Conservation (phyloP, 371 early-diverging fungal species). For the Gilbertella persicaria region DNA sequence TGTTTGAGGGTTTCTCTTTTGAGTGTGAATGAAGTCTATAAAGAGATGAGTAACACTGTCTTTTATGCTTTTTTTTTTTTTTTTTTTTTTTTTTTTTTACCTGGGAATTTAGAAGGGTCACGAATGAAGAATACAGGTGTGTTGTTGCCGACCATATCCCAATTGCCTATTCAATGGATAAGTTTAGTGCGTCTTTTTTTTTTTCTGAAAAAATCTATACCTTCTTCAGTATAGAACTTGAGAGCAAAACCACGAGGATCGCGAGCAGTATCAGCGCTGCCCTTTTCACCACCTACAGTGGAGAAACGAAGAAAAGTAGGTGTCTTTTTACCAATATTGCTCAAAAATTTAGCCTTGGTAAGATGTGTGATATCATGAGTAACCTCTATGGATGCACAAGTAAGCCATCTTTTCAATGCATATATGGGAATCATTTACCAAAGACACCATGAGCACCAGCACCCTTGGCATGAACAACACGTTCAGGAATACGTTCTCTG, state of each 20-base stretch:
- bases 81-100: not conserved
- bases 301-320: conserved; percentile 79
- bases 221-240: conserved; percentile 78
- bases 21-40: conserved; percentile 76
- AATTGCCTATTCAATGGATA: conserved; percentile 29
- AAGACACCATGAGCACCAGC: conserved; percentile 84
- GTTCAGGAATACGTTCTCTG: conserved; percentile 40
- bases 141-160: conserved; percentile 74
- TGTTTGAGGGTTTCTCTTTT: conserved; percentile 77
- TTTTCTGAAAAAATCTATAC: conserved; percentile 1
- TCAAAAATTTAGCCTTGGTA: conserved; percentile 75
- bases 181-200: not conserved
- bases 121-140: conserved; percentile 70
- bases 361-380: conserved; percentile 71
- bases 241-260: conserved; percentile 80
- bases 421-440: conserved; percentile 31
- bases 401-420: too few species aligned
- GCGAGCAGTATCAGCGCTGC: conserved; percentile 71
- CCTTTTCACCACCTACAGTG: conserved; percentile 78
- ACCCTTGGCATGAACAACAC: conserved; percentile 86
- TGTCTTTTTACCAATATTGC: conserved; percentile 69
- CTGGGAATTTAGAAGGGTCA: conserved; percentile 75
- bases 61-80: too few species aligned
- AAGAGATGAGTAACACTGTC: not conserved
- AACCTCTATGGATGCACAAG: conserved; percentile 62